Conservation (phyloP, 108 stramenopile genomes). For the Epipyxis sp. region DNA sequence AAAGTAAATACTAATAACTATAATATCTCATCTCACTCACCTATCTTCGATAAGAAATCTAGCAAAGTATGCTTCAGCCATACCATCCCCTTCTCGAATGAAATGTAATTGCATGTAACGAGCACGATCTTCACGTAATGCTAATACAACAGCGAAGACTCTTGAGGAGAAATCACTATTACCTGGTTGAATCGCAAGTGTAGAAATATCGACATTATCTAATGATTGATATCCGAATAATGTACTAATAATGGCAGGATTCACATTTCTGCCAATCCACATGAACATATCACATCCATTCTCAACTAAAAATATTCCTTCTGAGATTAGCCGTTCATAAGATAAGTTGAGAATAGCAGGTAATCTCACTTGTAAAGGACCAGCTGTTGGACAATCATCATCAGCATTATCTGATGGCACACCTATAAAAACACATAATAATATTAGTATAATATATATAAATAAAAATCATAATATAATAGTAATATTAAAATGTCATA, state of each 20-base stretch:
- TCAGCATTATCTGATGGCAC: constrained; percentile 47
- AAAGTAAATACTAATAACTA: constrained; percentile 2
- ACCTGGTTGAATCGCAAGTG: constrained; percentile 31
- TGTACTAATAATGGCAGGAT: constrained; percentile 65
- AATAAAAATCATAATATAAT: too few relatives aligned
- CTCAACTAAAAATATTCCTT: constrained; percentile 85
- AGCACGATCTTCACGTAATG: constrained; percentile 69
- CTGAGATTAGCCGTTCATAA: constrained; percentile 66
- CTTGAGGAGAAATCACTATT: constrained; percentile 66
- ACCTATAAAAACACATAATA: too few relatives aligned
- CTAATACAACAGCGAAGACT: constrained; percentile 68
- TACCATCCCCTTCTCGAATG: constrained; percentile 82
- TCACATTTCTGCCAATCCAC: constrained; percentile 86
- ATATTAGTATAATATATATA: too few relatives aligned
- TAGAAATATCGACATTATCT: constrained; percentile 73
- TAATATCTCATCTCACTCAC: too few relatives aligned
- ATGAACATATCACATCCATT: constrained; percentile 85
- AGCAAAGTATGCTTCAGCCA: constrained; percentile 50
- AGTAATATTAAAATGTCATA: too few relatives aligned
- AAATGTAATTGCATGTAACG: constrained; percentile 69
- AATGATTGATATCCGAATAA: constrained; percentile 79
- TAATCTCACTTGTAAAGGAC: constrained; percentile 65
- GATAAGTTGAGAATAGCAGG: constrained; percentile 73
- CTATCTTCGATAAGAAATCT: constrained; percentile 30
- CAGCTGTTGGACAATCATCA: constrained; percentile 23